These are phyloP conservation scores for Talaromyces sp. DNA, from an alignment of 2,329 filamentous ascomycete genomes.

Conservation along the genomic window DNA sequence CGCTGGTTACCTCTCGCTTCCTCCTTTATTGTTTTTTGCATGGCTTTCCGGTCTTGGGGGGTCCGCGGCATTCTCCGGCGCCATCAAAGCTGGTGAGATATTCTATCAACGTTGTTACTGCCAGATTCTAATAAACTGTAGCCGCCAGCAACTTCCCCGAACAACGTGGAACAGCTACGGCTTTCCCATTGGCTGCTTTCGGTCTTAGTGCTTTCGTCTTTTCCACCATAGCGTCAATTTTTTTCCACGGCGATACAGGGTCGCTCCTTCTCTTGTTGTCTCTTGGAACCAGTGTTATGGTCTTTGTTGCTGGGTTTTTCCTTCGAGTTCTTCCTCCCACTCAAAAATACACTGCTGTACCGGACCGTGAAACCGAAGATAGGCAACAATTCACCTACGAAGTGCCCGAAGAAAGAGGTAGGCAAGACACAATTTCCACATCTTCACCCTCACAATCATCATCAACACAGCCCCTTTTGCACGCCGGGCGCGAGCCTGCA, in stretches of 20 bases:
- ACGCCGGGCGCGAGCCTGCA: constrained; percentile 2
- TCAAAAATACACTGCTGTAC: constrained; percentile 38
- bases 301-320: constrained; percentile 76
- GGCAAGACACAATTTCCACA: constrained; percentile 27
- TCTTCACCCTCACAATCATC: constrained; percentile 24
- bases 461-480: constrained; percentile 20
- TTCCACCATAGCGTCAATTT: constrained; percentile 67
- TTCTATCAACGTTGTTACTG: not conserved
- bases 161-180: constrained; percentile 87
- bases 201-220: constrained; percentile 96
- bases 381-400: constrained; percentile 11
- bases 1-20: constrained; percentile 49
- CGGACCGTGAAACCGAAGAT: constrained; percentile 25
- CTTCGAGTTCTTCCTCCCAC: constrained; percentile 64
- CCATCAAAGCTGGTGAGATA: constrained; percentile 64
- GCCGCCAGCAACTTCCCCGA: constrained; percentile 88
- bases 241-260: constrained; percentile 78
- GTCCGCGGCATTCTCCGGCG: constrained; percentile 81
- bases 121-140: constrained; percentile 23
- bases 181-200: constrained; percentile 87
- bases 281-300: constrained; percentile 69
- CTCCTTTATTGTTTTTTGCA: constrained; percentile 69
- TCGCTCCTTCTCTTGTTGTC: constrained; percentile 75
- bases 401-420: constrained; percentile 30
- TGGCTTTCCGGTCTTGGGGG: constrained; percentile 83